phyloP scores from a whole-genome alignment of 2,329 filamentous ascomycete genomes.

The Hypoxylon sp. region DNA sequence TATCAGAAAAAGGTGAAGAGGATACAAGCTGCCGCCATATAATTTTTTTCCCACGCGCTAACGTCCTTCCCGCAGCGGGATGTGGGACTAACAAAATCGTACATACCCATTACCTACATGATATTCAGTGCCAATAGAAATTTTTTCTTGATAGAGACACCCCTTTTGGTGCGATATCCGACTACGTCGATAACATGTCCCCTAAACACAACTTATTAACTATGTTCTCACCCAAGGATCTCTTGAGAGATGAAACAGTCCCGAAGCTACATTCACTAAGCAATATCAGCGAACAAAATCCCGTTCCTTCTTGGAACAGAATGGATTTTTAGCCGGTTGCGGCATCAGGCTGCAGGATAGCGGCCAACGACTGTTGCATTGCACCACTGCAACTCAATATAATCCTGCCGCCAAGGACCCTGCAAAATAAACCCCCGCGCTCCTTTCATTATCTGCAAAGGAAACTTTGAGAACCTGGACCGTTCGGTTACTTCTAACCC shows the following conservation, averaged over 20 bases:
- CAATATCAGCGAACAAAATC: conserved; percentile 13
- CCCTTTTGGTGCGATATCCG: conserved; percentile 20
- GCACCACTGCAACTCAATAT: conserved; percentile 33
- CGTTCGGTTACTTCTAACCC: conserved; percentile 12
- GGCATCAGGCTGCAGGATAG: conserved; percentile 33
- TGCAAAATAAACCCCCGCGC: conserved; percentile 27
- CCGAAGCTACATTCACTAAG: conserved; percentile 11
- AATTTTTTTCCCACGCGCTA: conserved; percentile 39
- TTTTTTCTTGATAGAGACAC: conserved; percentile 40
- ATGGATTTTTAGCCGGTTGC: conserved; percentile 39
- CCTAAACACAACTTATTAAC: conserved; percentile 14
- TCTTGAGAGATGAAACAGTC: conserved; percentile 29
- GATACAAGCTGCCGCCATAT: conserved; percentile 13
- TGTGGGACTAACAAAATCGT: conserved; percentile 22
- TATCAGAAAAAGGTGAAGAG: conserved; percentile 23
- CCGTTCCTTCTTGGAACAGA: conserved; percentile 8
- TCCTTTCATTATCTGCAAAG: conserved; percentile 17
- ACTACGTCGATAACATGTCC: conserved; percentile 14
- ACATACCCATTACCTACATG: conserved; percentile 27
- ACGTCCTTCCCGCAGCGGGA: conserved; percentile 33
- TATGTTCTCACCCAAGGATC: conserved; percentile 11
- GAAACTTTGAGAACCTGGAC: conserved; percentile 13
- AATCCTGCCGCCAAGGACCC: conserved; percentile 24
- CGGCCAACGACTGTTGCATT: conserved; percentile 38
- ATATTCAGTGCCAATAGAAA: conserved; percentile 32